Evolutionary conservation across 768 basidiomycete species (phyloP).

Genomic region (Astraeus odoratus): DNA sequence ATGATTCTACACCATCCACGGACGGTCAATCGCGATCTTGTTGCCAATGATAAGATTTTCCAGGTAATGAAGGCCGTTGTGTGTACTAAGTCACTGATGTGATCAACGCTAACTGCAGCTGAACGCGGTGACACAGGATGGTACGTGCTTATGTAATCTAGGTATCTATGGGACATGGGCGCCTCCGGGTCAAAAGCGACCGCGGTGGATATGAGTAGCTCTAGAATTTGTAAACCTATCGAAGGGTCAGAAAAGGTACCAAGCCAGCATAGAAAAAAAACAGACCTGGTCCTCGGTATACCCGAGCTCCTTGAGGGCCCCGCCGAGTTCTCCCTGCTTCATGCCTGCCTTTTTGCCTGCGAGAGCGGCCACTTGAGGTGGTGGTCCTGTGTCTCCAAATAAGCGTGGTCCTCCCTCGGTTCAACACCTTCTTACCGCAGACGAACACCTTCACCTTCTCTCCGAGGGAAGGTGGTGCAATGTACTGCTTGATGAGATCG

Average conservation of each 20-base stretch:
- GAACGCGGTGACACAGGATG: conserved; percentile 1
- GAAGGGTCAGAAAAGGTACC: conserved; percentile 3
- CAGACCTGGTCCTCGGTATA: conserved; percentile 83
- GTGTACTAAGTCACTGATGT: background rate
- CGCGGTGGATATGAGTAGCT: no score
- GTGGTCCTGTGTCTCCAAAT: conserved; percentile 46
- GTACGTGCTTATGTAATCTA: conserved; percentile 25
- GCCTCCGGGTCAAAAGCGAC: no score
- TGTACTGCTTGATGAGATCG: conserved; percentile 67
- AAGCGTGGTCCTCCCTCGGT: background rate
- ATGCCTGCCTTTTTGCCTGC: conserved; percentile 85
- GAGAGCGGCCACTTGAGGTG: conserved; percentile 80
- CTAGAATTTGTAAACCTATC: conserved; percentile 39
- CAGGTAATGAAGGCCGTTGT: background rate
- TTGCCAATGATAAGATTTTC: conserved; percentile 6
- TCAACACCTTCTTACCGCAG: conserved; percentile 55
- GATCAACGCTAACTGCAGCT: background rate
- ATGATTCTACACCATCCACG: conserved; percentile 12
- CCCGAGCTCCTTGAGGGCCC: conserved; percentile 80
- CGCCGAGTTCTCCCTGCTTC: conserved; percentile 78
- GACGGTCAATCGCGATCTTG: conserved; percentile 3
- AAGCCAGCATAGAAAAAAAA: background rate
- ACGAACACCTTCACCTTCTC: conserved; percentile 87
- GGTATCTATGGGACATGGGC: no score
- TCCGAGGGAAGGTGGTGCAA: conserved; percentile 53